Conservation (phyloP, 2,329 filamentous ascomycete genomes). For the Alternaria novae-zelandiae region DNA sequence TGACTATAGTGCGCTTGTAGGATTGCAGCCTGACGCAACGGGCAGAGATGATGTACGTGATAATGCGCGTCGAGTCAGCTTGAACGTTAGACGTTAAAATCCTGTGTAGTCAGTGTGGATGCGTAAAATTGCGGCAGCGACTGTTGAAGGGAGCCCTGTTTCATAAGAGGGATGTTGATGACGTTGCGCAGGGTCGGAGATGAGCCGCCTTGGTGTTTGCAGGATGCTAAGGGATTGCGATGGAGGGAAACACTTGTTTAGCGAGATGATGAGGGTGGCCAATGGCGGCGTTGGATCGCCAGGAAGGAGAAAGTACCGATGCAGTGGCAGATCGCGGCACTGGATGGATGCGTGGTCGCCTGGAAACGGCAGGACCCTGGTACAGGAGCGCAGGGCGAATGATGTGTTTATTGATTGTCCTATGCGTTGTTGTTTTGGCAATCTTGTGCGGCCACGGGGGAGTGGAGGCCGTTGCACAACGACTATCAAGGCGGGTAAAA, state of each 20-base stretch:
- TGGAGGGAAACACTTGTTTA: neutral
- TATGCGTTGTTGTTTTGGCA: neutral
- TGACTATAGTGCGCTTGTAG: neutral
- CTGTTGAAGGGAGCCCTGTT: conserved; percentile 4
- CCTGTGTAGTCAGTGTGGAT: neutral
- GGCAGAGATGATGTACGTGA: neutral
- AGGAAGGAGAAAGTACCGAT: conserved; percentile 1
- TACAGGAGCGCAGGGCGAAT: neutral
- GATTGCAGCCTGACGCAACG: conserved; percentile 6
- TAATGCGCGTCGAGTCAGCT: conserved; percentile 4
- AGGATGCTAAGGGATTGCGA: conserved; percentile 4
- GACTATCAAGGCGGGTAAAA: neutral
- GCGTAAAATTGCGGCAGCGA: conserved; percentile 3
- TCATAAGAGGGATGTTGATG: neutral
- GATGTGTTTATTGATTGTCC: neutral
- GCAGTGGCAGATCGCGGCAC: neutral
- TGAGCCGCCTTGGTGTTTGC: conserved; percentile 8
- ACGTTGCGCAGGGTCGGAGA: conserved; percentile 5
- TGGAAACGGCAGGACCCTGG: conserved; percentile 1
- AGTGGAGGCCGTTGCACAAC: neutral
- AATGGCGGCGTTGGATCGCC: conserved; percentile 3
- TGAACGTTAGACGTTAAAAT: neutral
- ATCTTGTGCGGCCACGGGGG: neutral
- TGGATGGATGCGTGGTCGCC: neutral
- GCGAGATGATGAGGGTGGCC: conserved; percentile 6